phyloP scores from a whole-genome alignment of 495 filamentous ascomycete genomes.

The Xylaria bambusicola region DNA sequence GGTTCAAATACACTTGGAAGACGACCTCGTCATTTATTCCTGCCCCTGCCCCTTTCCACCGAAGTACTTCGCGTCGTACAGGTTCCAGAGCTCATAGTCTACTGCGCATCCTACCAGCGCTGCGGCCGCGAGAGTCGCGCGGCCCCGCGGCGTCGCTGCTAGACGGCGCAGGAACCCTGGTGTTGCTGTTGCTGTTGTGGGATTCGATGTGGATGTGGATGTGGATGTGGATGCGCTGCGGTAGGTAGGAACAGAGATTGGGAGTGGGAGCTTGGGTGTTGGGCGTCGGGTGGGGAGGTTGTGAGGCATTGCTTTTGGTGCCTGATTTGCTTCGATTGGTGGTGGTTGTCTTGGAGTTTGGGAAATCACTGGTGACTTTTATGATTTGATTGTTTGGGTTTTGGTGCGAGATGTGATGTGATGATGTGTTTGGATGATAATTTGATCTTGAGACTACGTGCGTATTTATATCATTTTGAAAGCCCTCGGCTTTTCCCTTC shows the following conservation, averaged over 20 bases:
- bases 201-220: neutral
- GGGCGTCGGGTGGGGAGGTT: neutral
- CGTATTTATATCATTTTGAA: neutral
- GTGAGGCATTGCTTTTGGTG: neutral
- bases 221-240: neutral
- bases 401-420: neutral
- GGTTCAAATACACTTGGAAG: too few species aligned
- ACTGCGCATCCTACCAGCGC: neutral
- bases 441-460: too few species aligned
- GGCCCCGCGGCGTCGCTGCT: constrained; percentile 6
- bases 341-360: too few species aligned
- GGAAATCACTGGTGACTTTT: too few species aligned
- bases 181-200: too few species aligned
- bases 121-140: neutral
- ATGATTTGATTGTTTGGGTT: too few species aligned
- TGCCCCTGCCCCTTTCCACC: neutral
- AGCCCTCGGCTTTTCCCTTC: neutral
- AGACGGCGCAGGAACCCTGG: constrained; percentile 1
- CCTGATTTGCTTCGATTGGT: neutral
- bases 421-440: neutral
- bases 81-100: constrained; percentile 12
- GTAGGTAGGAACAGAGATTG: neutral
- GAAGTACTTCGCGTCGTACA: constrained; percentile 9
- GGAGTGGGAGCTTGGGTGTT: neutral
- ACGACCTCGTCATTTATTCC: too few species aligned